A percentile compares a stretch with the other conserved stretches of the same genome.
These are phyloP conservation scores for Biscogniauxia mediterranea DNA, from an alignment of 2,329 filamentous ascomycete species.

Conservation along the genomic window DNA sequence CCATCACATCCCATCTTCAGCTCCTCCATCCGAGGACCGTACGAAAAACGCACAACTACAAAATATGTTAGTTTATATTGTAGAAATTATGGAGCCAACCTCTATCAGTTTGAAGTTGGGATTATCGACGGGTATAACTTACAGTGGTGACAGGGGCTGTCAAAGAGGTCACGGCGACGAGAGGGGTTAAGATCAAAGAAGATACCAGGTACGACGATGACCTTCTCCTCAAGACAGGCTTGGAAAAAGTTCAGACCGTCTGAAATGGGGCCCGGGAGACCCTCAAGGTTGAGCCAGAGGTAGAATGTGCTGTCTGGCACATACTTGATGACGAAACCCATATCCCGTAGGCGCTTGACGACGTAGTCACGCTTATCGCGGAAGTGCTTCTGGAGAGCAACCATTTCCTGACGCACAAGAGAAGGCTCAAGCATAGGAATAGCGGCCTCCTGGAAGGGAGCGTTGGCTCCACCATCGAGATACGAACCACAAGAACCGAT, in stretches of 20 bases:
- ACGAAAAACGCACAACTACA: conserved; percentile 73
- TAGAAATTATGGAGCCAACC: background rate
- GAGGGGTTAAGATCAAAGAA: conserved; percentile 97
- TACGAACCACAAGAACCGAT: conserved; percentile 92
- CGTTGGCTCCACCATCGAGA: conserved; percentile 90
- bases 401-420: conserved; percentile 82
- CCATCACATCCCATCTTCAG: conserved; percentile 78
- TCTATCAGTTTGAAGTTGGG: background rate
- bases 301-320: conserved; percentile 94
- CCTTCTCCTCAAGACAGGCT: conserved; percentile 87
- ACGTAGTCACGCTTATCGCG: conserved; percentile 90
- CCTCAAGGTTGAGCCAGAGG: conserved; percentile 69
- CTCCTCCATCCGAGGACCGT: conserved; percentile 78
- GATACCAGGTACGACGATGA: conserved; percentile 94
- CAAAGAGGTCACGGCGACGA: conserved; percentile 85
- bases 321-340: conserved; percentile 83
- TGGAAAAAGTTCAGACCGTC: conserved; percentile 98
- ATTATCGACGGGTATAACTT: conserved; percentile 11
- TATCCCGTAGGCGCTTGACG: conserved; percentile 72
- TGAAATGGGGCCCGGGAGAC: conserved; percentile 75
- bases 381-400: conserved; percentile 86
- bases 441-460: conserved; percentile 92
- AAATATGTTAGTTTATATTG: background rate
- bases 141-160: conserved; percentile 88
- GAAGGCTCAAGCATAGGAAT: conserved; percentile 88